Base-by-base conservation (phyloP, 352 stramenopile species). In the Pythium sukuiense region DNA sequence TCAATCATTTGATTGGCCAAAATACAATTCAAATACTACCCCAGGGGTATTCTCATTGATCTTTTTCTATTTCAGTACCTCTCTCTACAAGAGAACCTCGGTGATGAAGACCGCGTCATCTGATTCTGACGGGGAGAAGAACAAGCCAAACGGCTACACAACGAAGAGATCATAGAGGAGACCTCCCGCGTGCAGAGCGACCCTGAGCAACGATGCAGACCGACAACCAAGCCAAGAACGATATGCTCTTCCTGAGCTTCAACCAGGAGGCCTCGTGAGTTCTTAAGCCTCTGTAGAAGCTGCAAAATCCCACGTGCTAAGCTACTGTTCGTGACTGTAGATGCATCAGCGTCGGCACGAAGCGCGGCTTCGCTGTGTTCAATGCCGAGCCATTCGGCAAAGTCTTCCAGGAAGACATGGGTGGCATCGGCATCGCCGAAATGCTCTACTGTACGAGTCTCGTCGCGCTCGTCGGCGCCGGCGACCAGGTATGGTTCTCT, bases 361-460 rank as follows among this genome's bases (percentile, higher is more conserved):
- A 85, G 27, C 76, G 81, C 59, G 90, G 92, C 61, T 97, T 96
- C 55, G 73, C 76, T 50, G 94, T 98, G 60, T 97, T 96, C 86
- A 97, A 95, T 59, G 97, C 89, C 70, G 85, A 97, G 76, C 91
- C 91, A 0, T 98, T 98, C 63, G 86, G 85, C 11, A 92, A 93
- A 64, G 89, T 81, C 58, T 97, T 97, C 67, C 77, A 95, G 53
- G 85, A 95, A 66, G 71, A 79, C 3, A 91, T 96, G 29, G 92
- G 92, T 24, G 92, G 92, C 39, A 95, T 97, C 16, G 87, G 87
- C 26, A 88, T 97, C 62, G 88, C 89, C 9, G 90, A 98, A 67
- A 98, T 98, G 92, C 82, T 98, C 50, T 98, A 97, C 69, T 97
- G 88, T 68, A 96, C 92, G 35, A 97, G 90, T 61, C 71, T 98